Conservation (phyloP, 164 flowering plant species). For the Euptelea pleiosperma region DNA sequence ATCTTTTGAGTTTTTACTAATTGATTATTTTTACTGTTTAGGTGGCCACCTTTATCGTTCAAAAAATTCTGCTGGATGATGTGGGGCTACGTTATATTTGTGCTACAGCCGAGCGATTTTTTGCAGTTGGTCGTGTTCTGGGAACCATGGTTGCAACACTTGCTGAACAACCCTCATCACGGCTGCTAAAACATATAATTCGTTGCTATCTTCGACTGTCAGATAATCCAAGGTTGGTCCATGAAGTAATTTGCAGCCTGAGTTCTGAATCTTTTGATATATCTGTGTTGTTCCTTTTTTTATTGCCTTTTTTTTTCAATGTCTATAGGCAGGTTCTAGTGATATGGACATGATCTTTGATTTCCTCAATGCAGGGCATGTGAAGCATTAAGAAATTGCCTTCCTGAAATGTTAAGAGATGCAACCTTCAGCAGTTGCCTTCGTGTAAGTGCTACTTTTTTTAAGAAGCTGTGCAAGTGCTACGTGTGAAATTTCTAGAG, state of each 20-base stretch:
- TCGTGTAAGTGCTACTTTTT: slow-evolving; percentile 21
- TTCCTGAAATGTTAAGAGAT: slow-evolving; percentile 26
- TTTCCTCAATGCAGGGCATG: slow-evolving; percentile 23
- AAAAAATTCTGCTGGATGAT: slow-evolving; percentile 79
- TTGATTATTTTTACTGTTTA: slow-evolving; percentile 22
- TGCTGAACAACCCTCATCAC: slow-evolving; percentile 67
- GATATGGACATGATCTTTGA: neutral
- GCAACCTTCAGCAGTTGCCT: slow-evolving; percentile 19
- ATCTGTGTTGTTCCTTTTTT: neutral
- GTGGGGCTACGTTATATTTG: slow-evolving; percentile 84
- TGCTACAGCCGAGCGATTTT: slow-evolving; percentile 81
- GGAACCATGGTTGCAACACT: slow-evolving; percentile 78
- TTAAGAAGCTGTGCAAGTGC: slow-evolving; percentile 28
- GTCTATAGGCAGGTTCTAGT: neutral
- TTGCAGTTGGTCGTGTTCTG: slow-evolving; percentile 73
- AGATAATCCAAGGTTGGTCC: slow-evolving; percentile 65
- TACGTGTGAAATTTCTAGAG: neutral
- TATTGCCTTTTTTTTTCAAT: neutral
- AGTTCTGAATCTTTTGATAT: neutral
- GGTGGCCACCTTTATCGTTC: slow-evolving; percentile 97
- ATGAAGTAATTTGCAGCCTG: neutral
- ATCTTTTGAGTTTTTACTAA: neutral
- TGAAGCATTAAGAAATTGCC: slow-evolving; percentile 25
- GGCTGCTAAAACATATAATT: slow-evolving; percentile 76
- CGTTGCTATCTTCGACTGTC: slow-evolving; percentile 89